Evolutionary conservation across 1,284 basidiomycete species (phyloP), one percentile per base, ranked within the genome.

Genomic region (Prillingera fragicola): DNA sequence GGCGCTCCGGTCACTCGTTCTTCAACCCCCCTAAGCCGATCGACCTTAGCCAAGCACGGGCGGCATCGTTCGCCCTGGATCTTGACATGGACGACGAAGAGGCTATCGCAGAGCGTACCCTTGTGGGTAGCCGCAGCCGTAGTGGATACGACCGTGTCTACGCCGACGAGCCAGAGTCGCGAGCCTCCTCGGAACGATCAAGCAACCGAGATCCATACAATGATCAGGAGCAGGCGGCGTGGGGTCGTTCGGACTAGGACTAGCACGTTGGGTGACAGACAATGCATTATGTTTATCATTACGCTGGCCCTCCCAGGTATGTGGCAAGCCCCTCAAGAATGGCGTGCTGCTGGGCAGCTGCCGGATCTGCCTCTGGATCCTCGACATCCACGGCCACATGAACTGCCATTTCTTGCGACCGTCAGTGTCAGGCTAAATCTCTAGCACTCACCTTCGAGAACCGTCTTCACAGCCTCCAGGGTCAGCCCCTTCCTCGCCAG

Each of bases 1-100:
- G 90, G 69, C 85, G 90, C 72, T 94, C 89, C 40, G 91, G 91
- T 0, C 88, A 92, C 61, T 92, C 89, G 1, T 87, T 95, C 59
- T 88, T 95, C 69, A 83, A 87, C 18, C 81, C 84, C 37, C 89
- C 91, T 7, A 88, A 85, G 60, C 87, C 88, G 0, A 95, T 96
- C 61, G 90, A 95, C 65, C 82, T 95, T n/a, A 68, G 66, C 9
- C 67, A 72, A 43, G 75, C 74, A 1, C 63, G 71, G 3, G 56
- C 65, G 2, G 72, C 71, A 28, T 65, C 63, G 4, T 58, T 69
- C 38, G 72, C 69, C 75, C 81, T 59, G 73, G 85, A 69, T 72
- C 80, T 65, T 74, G 84, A 60, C 78, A 80, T 66, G 73, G 84
- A 59, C 77, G 87, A 56, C 78, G 82, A 74, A 31, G 65, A 70